Base-by-base conservation (phyloP, 2,329 filamentous ascomycete genomes). In the Cyclaneusma minus region DNA sequence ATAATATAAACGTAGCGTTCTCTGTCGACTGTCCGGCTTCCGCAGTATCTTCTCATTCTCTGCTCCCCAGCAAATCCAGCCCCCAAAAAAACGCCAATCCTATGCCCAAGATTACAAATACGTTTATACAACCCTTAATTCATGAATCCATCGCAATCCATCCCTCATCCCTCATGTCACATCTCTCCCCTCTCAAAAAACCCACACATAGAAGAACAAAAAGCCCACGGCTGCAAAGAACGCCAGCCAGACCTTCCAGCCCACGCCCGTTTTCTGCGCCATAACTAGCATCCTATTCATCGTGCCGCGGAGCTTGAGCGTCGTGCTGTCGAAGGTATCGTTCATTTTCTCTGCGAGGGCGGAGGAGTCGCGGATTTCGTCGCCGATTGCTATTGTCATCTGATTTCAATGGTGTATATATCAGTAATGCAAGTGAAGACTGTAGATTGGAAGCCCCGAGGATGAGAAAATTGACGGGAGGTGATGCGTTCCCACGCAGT, bases 241-340 rank as follows among this genome's bases (percentile, higher is more conserved):
- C 22, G 60, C 64, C 27, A 94, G 51, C 89, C 89, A 98, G 30
- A 85, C 79, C 54, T 70, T 87, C 89, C 89, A 98, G 44, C 84
- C 77, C 7, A 98, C 76, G n/a, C 89, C 89, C 3, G 85, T 92
- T 43, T 73, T 66, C 56, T 95, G 70, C 4, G 89, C 89, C 89
- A 98, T 98, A 28, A 87, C 49, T 38, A 95, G 56, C 89, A 98
- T 98, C 32, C 85, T 65, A 49, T 83, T 93, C 89, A 98, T 95
- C 11, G 91, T 95, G 28, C 87, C 84, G 22, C 75, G 68, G 35
- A 98, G 59, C 36, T 80, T 69, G 27, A 84, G 56, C 17, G 85
- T 63, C 28, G 87, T 91, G 42, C 68, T 72, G 49, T 95, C 87
- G 48, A 95, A 98, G 4, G 72, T 68, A 45, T 93, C 82, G 52